phyloP scores from a whole-genome alignment of 1,284 basidiomycete species.

The Naganishia sp. region DNA sequence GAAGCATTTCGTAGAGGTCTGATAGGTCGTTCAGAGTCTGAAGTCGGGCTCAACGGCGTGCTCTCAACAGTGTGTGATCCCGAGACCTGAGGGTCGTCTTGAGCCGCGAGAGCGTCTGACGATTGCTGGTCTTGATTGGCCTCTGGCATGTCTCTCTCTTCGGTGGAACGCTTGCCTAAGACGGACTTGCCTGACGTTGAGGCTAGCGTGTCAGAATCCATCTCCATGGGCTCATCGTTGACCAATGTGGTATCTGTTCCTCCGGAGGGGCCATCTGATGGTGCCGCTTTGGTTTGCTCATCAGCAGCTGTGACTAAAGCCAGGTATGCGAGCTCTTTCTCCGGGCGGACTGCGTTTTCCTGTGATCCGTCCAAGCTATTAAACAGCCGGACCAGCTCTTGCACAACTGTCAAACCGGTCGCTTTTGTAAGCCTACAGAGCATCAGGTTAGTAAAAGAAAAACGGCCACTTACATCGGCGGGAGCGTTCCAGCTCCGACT shows the following conservation, averaged over 20 bases:
- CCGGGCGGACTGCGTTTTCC: constrained; percentile 44
- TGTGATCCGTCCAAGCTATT: constrained; percentile 20
- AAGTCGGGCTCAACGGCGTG: not conserved
- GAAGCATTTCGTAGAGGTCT: constrained; percentile 9
- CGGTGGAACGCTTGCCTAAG: constrained; percentile 30
- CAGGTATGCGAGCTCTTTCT: constrained; percentile 51
- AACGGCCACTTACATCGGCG: constrained; percentile 43
- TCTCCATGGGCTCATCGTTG: constrained; percentile 21
- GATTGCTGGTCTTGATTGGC: not conserved
- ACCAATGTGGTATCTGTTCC: constrained; percentile 18
- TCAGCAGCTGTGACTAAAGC: constrained; percentile 38
- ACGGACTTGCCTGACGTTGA: constrained; percentile 12
- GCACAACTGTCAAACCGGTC: constrained; percentile 15
- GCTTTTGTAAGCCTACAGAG: not conserved
- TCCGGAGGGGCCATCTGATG: not conserved
- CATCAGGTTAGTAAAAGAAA: not conserved
- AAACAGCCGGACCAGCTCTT: constrained; percentile 30
- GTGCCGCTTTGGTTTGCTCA: constrained; percentile 11
- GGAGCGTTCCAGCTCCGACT: constrained; percentile 43
- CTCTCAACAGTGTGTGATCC: not conserved
- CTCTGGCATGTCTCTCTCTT: constrained; percentile 22
- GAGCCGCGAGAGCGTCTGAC: not conserved
- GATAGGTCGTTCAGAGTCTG: constrained; percentile 5
- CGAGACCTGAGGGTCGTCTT: not conserved
- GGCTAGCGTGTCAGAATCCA: not conserved